Percentiles rank a stretch among this genome's conserved stretches.
These are phyloP conservation scores for Pseudogymnoascus sp. DNA, from an alignment of 2,329 filamentous ascomycete species.

Conservation along the genomic window DNA sequence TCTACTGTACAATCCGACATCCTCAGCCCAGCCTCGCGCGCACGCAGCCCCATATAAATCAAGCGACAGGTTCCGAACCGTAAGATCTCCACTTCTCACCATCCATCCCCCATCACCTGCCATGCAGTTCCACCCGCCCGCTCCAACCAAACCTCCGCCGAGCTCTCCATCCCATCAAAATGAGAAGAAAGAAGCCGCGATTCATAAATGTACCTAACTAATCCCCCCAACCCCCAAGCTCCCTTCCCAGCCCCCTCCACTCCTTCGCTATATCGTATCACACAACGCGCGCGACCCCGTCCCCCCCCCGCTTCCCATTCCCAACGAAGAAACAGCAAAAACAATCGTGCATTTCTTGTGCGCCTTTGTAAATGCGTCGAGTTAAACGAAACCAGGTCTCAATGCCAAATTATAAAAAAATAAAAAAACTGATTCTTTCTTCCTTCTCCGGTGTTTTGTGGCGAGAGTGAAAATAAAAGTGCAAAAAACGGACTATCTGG, in stretches of 20 bases:
- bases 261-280: constrained; percentile 5
- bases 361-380: constrained; percentile 8
- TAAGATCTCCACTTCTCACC: constrained; percentile 7
- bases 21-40: not conserved
- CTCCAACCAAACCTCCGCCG: not conserved
- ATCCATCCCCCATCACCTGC: not conserved
- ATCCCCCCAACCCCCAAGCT: not conserved
- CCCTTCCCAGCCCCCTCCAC: not conserved
- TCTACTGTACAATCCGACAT: constrained; percentile 8
- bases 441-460: not conserved
- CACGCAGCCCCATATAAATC: not conserved
- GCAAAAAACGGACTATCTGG: not conserved
- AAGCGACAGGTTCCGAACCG: constrained; percentile 2
- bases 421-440: not conserved
- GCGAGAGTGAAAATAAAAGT: not conserved
- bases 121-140: not conserved
- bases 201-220: constrained; percentile 6
- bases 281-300: not conserved
- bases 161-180: not conserved
- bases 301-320: not conserved
- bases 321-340: not conserved
- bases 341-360: constrained; percentile 4
- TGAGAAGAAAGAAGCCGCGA: not conserved
- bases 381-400: not conserved
- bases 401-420: constrained; percentile 2